phyloP scores from a whole-genome alignment of 176 grass and related monocot genomes.

The Avena insularis region DNA sequence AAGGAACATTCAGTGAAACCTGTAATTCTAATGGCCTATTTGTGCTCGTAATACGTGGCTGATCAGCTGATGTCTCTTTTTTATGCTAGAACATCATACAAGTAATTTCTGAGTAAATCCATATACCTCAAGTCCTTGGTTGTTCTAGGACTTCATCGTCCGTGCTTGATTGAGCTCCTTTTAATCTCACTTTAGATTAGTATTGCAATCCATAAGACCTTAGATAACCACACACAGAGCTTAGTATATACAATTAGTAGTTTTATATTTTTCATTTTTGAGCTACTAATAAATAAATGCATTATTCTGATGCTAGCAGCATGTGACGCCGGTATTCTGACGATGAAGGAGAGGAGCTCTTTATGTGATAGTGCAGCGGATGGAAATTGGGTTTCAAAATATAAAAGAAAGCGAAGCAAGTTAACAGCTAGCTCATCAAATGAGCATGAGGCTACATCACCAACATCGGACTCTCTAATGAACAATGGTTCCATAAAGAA shows the following conservation, averaged over 20 bases:
- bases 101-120: background rate
- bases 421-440: slow-evolving; percentile 64
- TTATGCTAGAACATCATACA: background rate
- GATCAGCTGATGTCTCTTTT: slow-evolving; percentile 25
- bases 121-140: background rate
- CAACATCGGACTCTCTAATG: slow-evolving; percentile 53
- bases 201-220: slow-evolving; percentile 9
- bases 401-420: slow-evolving; percentile 84
- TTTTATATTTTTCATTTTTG: slow-evolving; percentile 18
- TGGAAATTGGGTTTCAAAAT: slow-evolving; percentile 81
- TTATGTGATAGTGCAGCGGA: slow-evolving; percentile 72
- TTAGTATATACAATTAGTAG: slow-evolving; percentile 23
- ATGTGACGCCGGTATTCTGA: slow-evolving; percentile 47
- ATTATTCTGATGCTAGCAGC: slow-evolving; percentile 40
- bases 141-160: slow-evolving; percentile 13
- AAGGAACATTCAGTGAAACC: background rate
- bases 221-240: background rate
- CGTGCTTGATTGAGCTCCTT: slow-evolving; percentile 17
- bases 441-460: slow-evolving; percentile 62
- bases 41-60: background rate
- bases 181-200: background rate
- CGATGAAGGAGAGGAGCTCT: slow-evolving; percentile 86
- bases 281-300: slow-evolving; percentile 30
- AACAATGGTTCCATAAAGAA: slow-evolving; percentile 57
- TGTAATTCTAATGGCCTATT: background rate